A percentile compares a stretch with the other conserved stretches of the same genome.
phyloP scores from a whole-genome alignment of 148 eudicot genomes.

The Arctostaphylos glauca region DNA sequence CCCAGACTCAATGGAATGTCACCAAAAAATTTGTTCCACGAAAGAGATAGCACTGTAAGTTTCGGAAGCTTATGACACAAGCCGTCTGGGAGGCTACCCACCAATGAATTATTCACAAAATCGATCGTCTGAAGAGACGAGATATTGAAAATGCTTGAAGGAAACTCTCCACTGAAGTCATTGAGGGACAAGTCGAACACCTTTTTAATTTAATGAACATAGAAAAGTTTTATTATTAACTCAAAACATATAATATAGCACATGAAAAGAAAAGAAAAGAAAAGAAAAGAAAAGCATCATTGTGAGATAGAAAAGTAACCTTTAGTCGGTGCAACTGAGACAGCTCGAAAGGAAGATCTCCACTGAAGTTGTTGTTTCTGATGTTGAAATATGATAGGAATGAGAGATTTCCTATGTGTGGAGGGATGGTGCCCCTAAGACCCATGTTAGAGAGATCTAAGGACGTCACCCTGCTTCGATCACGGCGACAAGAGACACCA shows the following conservation, averaged over 20 bases:
- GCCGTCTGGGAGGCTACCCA: not conserved
- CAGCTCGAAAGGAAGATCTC: not conserved
- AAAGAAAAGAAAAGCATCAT: not conserved
- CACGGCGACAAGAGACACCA: not conserved
- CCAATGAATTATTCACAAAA: not conserved
- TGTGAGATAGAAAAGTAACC: not conserved
- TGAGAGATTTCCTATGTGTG: slow-evolving; percentile 10
- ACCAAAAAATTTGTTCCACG: not conserved
- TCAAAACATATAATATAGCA: not conserved
- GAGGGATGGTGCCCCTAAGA: not conserved
- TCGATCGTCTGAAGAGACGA: not conserved
- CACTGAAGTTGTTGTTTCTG: slow-evolving; percentile 10
- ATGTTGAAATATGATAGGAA: not conserved
- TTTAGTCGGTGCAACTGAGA: slow-evolving; percentile 1
- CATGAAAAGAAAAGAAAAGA: no score
- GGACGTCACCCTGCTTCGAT: not conserved
- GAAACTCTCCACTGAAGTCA: slow-evolving; percentile 6
- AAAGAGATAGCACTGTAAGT: not conserved
- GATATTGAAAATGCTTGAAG: not conserved
- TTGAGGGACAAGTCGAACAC: not conserved
- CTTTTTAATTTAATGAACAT: not conserved
- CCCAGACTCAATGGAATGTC: not conserved
- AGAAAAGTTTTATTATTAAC: no score
- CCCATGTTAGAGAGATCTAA: not conserved
- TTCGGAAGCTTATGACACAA: not conserved